Conservation (phyloP, 1,139 yeast genomes). For the Suhomyces atakaporum region DNA sequence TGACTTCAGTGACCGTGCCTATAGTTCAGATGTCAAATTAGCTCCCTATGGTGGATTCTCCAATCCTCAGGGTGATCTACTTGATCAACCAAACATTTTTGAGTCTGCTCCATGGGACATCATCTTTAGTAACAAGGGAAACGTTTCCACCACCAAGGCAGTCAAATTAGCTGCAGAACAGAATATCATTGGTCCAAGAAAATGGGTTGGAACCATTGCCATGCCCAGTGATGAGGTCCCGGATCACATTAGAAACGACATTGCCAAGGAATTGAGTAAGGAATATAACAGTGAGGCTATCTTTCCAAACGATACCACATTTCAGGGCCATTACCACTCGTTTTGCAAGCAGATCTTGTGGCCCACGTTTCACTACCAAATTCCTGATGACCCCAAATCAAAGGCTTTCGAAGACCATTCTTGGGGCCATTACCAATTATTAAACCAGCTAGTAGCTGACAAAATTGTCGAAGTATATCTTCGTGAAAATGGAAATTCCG, state of each 20-base stretch:
- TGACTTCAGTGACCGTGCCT: conserved; percentile 32
- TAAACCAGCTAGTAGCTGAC: conserved; percentile 82
- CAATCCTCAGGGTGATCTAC: conserved; percentile 47
- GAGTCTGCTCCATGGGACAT: conserved; percentile 77
- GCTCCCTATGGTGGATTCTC: conserved; percentile 84
- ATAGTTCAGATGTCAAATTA: conserved; percentile 36
- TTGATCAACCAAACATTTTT: conserved; percentile 56
- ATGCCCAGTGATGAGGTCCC: conserved; percentile 88
- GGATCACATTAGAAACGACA: conserved; percentile 49
- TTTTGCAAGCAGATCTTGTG: conserved; percentile 92
- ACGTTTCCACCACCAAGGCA: conserved; percentile 87
- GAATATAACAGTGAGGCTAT: conserved; percentile 66
- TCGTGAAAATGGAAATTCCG: conserved; percentile 48
- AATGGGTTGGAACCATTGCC: conserved; percentile 89
- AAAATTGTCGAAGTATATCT: conserved; percentile 64
- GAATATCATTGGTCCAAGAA: conserved; percentile 47
- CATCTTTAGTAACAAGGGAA: conserved; percentile 71
- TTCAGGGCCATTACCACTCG: conserved; percentile 86
- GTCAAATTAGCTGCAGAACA: conserved; percentile 61
- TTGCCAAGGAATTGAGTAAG: conserved; percentile 43
- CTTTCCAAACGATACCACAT: conserved; percentile 72
- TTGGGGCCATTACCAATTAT: conserved; percentile 77
- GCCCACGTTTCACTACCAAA: conserved; percentile 97
- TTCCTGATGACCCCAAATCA: conserved; percentile 92
- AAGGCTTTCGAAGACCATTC: conserved; percentile 95